A percentile compares a stretch with the other conserved stretches of the same genome.
These are phyloP conservation scores for Malus domestica DNA, from an alignment of 306 rosid genomes.

Conservation along the genomic window DNA sequence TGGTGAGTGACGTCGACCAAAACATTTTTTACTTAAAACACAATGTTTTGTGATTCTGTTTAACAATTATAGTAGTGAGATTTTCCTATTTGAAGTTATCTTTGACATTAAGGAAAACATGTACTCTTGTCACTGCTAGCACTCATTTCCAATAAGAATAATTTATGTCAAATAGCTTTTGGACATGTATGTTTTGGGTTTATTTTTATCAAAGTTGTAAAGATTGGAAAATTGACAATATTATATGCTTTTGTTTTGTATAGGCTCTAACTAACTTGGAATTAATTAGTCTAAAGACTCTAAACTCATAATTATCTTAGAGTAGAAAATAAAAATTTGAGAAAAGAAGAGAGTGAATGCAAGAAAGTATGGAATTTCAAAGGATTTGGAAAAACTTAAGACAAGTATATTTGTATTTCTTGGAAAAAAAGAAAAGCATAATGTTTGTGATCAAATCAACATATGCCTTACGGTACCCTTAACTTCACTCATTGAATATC, in stretches of 20 bases:
- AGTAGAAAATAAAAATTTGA: neutral
- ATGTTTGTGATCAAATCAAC: neutral
- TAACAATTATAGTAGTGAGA: neutral
- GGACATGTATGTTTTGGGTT: neutral
- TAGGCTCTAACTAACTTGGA: too few species aligned
- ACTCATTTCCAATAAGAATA: neutral
- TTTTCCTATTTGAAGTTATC: neutral
- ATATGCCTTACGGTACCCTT: neutral
- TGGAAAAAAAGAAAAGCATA: neutral
- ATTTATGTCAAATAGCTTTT: neutral
- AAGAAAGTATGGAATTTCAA: neutral
- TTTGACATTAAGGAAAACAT: neutral
- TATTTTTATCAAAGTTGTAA: neutral
- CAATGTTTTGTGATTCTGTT: neutral
- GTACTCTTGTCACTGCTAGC: neutral
- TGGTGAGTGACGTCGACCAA: neutral
- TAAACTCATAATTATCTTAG: too few species aligned
- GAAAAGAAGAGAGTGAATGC: neutral
- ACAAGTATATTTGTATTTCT: neutral
- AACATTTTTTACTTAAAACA: neutral
- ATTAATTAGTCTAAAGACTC: too few species aligned
- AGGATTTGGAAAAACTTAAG: neutral
- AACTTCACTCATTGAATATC: neutral
- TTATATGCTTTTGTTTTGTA: too few species aligned
- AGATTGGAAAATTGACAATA: too few species aligned